These are phyloP conservation scores for Hanseniaspora meyeri DNA, from an alignment of 805 yeast species.

Conservation along the genomic window DNA sequence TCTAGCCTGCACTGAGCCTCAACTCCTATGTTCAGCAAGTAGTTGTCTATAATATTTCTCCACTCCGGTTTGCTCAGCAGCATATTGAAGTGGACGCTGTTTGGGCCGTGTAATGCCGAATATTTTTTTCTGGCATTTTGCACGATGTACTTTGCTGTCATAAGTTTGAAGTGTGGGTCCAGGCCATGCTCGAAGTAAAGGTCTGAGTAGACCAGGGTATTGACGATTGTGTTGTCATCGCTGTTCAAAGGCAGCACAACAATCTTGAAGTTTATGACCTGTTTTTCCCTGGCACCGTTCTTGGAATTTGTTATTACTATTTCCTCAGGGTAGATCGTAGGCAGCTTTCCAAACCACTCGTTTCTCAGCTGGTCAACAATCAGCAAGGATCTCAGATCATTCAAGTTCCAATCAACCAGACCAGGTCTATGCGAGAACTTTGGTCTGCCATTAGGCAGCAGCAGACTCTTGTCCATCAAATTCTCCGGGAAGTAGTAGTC, in stretches of 20 bases:
- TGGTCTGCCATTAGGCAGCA: constrained; percentile 48
- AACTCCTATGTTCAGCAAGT: constrained; percentile 48
- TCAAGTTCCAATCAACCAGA: constrained; percentile 52
- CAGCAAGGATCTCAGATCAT: constrained; percentile 54
- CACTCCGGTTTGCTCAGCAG: constrained; percentile 47
- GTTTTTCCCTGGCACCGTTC: constrained; percentile 16
- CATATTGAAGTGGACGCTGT: constrained; percentile 28
- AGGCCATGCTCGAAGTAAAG: constrained; percentile 54
- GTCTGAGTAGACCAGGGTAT: constrained; percentile 43
- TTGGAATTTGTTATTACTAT: constrained; percentile 9
- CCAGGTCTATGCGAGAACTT: constrained; percentile 49
- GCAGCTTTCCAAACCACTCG: constrained; percentile 46
- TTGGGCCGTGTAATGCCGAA: constrained; percentile 24
- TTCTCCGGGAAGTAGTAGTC: constrained; percentile 51
- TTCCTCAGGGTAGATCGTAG: constrained; percentile 21
- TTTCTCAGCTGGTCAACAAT: constrained; percentile 40
- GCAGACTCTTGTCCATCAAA: constrained; percentile 27
- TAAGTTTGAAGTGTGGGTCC: constrained; percentile 40
- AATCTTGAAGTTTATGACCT: constrained; percentile 32
- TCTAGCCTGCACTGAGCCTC: constrained; percentile 61
- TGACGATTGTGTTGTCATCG: constrained; percentile 37
- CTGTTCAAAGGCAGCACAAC: constrained; percentile 42
- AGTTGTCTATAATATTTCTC: constrained; percentile 65
- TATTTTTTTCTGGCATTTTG: constrained; percentile 36
- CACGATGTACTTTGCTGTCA: constrained; percentile 53